A percentile compares a stretch with the other conserved stretches of the same genome.
Conservation (phyloP, 306 rosid genomes). For the Carpinus viminea region DNA sequence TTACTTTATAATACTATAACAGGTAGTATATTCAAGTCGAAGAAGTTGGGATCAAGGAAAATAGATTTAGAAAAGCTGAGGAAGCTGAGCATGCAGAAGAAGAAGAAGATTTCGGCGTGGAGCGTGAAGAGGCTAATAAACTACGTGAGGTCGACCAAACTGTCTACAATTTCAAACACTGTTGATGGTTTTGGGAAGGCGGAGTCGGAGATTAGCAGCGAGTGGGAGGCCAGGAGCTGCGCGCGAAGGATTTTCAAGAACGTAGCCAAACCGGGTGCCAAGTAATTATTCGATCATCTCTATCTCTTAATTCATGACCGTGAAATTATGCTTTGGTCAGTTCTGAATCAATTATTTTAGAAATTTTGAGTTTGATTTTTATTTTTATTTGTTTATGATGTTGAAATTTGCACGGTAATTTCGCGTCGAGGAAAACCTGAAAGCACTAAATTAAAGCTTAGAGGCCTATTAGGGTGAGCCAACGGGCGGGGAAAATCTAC, state of each 20-base stretch:
- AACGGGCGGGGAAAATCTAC: no score
- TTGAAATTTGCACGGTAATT: no score
- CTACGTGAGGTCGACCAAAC: conserved; percentile 41
- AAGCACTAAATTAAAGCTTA: no score
- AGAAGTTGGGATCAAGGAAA: conserved; percentile 36
- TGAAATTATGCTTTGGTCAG: neutral
- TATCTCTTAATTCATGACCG: neutral
- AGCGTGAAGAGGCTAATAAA: conserved; percentile 48
- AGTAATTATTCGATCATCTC: conserved; percentile 20
- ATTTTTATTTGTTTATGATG: no score
- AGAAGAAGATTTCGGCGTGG: conserved; percentile 32
- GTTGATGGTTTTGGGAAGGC: conserved; percentile 41
- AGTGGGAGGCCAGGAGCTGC: conserved; percentile 54
- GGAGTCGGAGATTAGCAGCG: conserved; percentile 48
- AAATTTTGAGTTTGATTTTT: no score
- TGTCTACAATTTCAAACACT: conserved; percentile 45
- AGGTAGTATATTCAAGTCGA: conserved; percentile 9
- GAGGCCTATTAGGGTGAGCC: no score
- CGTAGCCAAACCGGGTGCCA: conserved; percentile 59
- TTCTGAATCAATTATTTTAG: no score
- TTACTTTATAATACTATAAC: no score
- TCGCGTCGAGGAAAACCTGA: no score
- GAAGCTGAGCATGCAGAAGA: conserved; percentile 42
- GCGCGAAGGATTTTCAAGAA: conserved; percentile 52
- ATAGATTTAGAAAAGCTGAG: conserved; percentile 53